Evolutionary conservation across 108 stramenopile species (phyloP).

Genomic region (Skeletonema potamos): DNA sequence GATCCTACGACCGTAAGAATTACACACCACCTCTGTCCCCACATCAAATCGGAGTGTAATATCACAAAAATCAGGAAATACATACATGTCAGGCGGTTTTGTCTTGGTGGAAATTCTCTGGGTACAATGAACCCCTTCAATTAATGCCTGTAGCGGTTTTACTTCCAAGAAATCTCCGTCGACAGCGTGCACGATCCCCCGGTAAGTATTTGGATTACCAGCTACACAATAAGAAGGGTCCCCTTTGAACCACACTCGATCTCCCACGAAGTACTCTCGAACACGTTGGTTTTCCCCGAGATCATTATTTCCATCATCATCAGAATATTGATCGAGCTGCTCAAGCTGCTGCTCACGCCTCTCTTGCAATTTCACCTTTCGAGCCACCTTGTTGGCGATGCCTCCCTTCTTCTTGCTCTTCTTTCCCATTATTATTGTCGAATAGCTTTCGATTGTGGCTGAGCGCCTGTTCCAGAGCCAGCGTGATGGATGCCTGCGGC

Average conservation of each 20-base stretch:
- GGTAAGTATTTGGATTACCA: background rate
- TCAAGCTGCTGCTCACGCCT: background rate
- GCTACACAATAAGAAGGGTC: background rate
- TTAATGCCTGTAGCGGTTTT: background rate
- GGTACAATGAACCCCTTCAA: background rate
- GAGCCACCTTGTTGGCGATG: background rate
- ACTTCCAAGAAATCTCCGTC: background rate
- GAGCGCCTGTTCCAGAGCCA: too few relatives aligned
- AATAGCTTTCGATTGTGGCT: too few relatives aligned
- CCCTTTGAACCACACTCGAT: background rate
- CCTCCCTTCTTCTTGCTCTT: background rate
- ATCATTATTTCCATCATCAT: background rate
- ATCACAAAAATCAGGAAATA: background rate
- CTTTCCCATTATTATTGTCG: too few relatives aligned
- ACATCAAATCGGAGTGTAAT: background rate
- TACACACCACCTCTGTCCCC: background rate
- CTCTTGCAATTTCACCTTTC: conserved; percentile 1
- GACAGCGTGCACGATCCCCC: background rate
- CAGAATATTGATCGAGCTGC: background rate
- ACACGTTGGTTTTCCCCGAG: background rate
- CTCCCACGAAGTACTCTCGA: background rate
- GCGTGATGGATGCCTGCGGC: too few relatives aligned
- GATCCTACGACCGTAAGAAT: background rate
- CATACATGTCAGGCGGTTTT: background rate
- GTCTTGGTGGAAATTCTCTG: background rate